Evolutionary conservation across 192 early-diverging fungal genomes (phyloP).

Genomic region (Coemansia asiatica): DNA sequence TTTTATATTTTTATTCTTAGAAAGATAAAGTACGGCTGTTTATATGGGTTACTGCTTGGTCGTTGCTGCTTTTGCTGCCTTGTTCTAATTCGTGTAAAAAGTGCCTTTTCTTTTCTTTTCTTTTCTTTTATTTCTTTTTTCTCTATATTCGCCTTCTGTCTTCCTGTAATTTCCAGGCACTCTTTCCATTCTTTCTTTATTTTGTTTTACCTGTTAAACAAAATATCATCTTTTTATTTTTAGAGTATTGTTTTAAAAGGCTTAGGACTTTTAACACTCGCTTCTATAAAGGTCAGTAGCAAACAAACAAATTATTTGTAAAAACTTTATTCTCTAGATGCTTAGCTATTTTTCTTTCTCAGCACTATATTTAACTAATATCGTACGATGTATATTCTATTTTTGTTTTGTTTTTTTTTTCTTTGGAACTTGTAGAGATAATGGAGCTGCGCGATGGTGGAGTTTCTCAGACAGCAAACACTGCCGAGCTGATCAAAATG

Average conservation of each 20-base stretch:
- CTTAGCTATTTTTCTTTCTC: slow-evolving; percentile 1
- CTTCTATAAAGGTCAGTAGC: too few species aligned
- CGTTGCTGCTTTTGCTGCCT: slow-evolving; percentile 6
- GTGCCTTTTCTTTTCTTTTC: background rate
- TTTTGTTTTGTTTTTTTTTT: background rate
- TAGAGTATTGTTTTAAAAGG: too few species aligned
- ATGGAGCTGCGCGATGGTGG: slow-evolving; percentile 5
- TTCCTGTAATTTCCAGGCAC: background rate
- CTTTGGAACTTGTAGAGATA: slow-evolving; percentile 1
- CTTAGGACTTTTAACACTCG: too few species aligned
- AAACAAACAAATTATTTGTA: too few species aligned
- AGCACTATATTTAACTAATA: background rate
- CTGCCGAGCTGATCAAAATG: slow-evolving; percentile 46
- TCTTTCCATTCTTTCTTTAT: background rate
- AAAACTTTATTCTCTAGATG: slow-evolving; percentile 9
- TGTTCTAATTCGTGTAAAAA: background rate
- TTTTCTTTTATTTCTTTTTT: background rate
- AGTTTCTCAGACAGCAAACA: slow-evolving; percentile 18
- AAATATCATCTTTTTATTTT: too few species aligned
- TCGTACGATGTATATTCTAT: background rate
- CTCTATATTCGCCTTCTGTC: background rate
- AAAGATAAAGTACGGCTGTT: background rate
- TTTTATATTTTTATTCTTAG: background rate
- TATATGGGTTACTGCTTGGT: slow-evolving; percentile 6
- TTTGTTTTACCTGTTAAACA: background rate